Conservation (phyloP, 192 early-diverging fungal genomes). For the Globomyces pollinis-pini region DNA sequence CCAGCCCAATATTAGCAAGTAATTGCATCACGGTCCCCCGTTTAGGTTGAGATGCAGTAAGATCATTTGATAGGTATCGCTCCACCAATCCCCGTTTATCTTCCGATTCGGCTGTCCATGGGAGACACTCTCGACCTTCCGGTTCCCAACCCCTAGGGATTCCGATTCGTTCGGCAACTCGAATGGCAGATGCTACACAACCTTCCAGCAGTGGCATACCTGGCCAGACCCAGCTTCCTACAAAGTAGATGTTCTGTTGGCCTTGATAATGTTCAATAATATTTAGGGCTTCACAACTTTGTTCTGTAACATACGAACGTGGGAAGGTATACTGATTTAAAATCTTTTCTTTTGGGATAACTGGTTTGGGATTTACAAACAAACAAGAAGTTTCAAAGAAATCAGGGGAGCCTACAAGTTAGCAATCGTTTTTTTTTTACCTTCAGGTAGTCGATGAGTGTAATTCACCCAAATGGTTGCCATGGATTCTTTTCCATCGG, state of each 20-base stretch:
- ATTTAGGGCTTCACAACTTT: slow-evolving; percentile 17
- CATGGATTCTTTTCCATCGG: slow-evolving; percentile 9
- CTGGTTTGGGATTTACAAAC: slow-evolving; percentile 4
- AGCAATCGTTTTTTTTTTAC: not conserved
- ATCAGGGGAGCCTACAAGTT: no score
- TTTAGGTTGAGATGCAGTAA: no score
- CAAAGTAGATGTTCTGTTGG: slow-evolving; percentile 33
- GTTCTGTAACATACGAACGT: slow-evolving; percentile 31
- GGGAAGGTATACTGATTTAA: not conserved
- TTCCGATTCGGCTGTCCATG: not conserved
- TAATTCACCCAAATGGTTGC: slow-evolving; percentile 9
- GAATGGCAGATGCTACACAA: slow-evolving; percentile 39
- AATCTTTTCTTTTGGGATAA: slow-evolving; percentile 5
- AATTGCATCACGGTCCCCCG: no score
- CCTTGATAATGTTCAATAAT: slow-evolving; percentile 31
- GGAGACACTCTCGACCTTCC: not conserved
- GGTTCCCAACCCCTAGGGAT: not conserved
- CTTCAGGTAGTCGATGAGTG: slow-evolving; percentile 1
- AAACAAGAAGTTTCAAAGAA: slow-evolving; percentile 4
- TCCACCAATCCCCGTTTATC: not conserved
- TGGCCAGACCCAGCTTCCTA: slow-evolving; percentile 36
- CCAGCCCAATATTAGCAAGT: no score
- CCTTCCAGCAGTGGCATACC: slow-evolving; percentile 44
- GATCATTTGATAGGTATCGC: not conserved
- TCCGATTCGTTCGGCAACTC: slow-evolving; percentile 14